Conservation (phyloP, 1,139 yeast genomes). For the Pichia sp. region DNA sequence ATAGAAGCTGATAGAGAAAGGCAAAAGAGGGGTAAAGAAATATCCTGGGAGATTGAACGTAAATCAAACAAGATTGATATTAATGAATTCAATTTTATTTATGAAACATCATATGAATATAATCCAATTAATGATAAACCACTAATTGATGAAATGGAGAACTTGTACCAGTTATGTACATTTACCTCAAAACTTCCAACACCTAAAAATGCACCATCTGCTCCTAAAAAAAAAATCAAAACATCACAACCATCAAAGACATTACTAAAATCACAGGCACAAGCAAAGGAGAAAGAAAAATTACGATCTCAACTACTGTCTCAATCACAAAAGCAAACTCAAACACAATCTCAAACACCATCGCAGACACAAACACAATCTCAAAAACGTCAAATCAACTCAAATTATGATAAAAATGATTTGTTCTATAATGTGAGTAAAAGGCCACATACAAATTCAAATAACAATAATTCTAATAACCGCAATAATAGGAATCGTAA, state of each 20-base stretch:
- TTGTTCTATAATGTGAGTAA: not conserved
- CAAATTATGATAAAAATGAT: not conserved
- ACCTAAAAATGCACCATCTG: not conserved
- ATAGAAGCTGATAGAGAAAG: slow-evolving; percentile 88
- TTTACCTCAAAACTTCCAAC: slow-evolving; percentile 1
- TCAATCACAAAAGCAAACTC: not conserved
- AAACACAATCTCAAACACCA: not conserved
- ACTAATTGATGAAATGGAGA: slow-evolving; percentile 21
- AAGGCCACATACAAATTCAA: not conserved
- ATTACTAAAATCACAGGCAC: not conserved
- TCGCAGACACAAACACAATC: not conserved
- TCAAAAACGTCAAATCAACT: not conserved
- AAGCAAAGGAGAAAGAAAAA: not conserved
- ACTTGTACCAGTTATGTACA: slow-evolving; percentile 16
- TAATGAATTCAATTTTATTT: slow-evolving; percentile 53
- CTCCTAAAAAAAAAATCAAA: not conserved
- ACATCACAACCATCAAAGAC: not conserved
- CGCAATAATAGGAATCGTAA: not conserved
- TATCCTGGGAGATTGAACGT: slow-evolving; percentile 60
- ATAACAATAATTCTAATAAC: not conserved
- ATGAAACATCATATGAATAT: slow-evolving; percentile 46
- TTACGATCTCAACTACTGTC: not conserved
- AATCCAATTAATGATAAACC: slow-evolving; percentile 32
- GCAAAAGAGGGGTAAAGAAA: slow-evolving; percentile 72
- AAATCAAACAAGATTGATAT: slow-evolving; percentile 40